These are phyloP conservation scores for Botrytis porri DNA, from an alignment of 2,329 filamentous ascomycete species.

Conservation along the genomic window DNA sequence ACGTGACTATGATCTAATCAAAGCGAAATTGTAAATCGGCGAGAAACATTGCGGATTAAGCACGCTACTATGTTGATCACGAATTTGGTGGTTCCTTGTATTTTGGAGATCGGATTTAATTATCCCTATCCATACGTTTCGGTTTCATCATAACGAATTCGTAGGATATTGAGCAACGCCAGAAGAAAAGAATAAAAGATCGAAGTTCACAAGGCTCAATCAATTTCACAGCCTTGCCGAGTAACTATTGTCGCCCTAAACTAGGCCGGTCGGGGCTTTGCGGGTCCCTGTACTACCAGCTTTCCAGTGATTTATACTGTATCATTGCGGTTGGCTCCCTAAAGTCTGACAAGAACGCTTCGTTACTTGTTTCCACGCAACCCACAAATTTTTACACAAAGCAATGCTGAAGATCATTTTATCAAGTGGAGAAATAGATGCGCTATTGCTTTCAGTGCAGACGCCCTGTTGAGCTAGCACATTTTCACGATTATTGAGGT, in stretches of 20 bases:
- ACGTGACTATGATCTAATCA: not conserved
- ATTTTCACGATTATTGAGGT: not conserved
- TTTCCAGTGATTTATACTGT: not conserved
- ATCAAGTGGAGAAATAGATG: not conserved
- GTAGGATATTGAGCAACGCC: not conserved
- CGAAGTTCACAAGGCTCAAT: not conserved
- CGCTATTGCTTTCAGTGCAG: not conserved
- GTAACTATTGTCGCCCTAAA: not conserved
- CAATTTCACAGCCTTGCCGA: not conserved
- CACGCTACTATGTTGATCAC: not conserved
- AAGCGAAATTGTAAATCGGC: not conserved
- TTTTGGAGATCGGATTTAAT: not conserved
- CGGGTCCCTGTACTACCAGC: not conserved
- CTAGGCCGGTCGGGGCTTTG: not conserved
- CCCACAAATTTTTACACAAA: not conserved
- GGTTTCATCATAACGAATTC: not conserved
- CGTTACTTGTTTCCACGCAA: not conserved
- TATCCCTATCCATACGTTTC: not conserved
- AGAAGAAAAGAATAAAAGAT: not conserved
- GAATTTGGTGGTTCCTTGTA: not conserved
- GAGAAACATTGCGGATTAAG: not conserved
- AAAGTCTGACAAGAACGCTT: not conserved
- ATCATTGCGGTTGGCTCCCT: not conserved
- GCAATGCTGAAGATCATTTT: not conserved
- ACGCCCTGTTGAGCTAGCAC: not conserved